Evolutionary conservation across 139 green algal genomes (phyloP).

Genomic region (Coelastrella sp.): DNA sequence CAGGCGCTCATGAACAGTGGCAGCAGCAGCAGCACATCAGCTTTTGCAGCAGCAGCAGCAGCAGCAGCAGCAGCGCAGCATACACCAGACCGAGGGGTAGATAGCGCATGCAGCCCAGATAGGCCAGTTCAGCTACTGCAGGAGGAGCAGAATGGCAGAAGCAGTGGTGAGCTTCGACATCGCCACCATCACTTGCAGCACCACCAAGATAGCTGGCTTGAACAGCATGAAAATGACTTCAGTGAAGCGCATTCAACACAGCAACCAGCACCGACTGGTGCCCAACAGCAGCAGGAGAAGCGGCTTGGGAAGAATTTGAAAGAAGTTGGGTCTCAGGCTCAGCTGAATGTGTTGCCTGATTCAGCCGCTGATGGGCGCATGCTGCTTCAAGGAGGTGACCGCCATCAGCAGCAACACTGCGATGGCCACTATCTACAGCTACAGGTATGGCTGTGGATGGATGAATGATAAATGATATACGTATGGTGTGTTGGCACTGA

Average conservation of each 20-base stretch:
- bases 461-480: background rate
- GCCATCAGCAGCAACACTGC: conserved; percentile 3
- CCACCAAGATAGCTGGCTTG: background rate
- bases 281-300: conserved; percentile 1
- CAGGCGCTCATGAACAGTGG: background rate
- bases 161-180: conserved; percentile 25
- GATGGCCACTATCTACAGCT: background rate
- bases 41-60: background rate
- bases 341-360: conserved; percentile 18
- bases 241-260: background rate
- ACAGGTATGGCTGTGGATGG: background rate
- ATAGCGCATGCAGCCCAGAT: background rate
- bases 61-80: background rate
- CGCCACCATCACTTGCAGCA: background rate
- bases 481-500: too few species aligned
- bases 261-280: background rate
- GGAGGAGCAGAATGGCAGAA: background rate
- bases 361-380: background rate
- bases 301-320: background rate
- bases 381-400: background rate
- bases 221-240: conserved; percentile 8
- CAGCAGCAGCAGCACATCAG: background rate
- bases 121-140: background rate
- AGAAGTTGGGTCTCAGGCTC: background rate
- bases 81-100: too few species aligned